These are phyloP conservation scores for Datura wrightii DNA, from an alignment of 257 asterid genomes.

Conservation along the genomic window DNA sequence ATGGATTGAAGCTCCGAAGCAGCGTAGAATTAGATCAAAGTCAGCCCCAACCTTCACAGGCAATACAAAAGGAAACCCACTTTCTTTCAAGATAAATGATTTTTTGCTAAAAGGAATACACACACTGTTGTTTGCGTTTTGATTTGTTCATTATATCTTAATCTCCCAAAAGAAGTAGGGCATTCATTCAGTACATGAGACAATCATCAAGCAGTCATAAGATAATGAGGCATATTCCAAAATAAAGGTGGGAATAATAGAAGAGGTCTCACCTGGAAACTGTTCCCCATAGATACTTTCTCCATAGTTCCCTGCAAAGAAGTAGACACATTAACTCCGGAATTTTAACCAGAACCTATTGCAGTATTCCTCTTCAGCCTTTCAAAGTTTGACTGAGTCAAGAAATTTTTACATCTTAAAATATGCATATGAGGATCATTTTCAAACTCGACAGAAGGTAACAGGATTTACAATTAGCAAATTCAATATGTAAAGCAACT, in stretches of 20 bases:
- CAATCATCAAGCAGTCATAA: slow-evolving; percentile 17
- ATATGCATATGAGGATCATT: not conserved
- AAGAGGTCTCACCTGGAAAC: slow-evolving; percentile 79
- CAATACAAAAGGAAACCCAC: slow-evolving; percentile 72
- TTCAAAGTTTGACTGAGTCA: not conserved
- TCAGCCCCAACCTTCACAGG: slow-evolving; percentile 95
- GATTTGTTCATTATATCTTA: slow-evolving; percentile 13
- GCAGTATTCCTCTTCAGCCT: not conserved
- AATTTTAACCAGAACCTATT: slow-evolving; percentile 14
- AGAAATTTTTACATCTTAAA: not conserved
- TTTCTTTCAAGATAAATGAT: slow-evolving; percentile 68
- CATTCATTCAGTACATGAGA: slow-evolving; percentile 28
- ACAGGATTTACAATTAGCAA: not conserved
- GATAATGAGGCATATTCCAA: not conserved
- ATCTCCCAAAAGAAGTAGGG: not conserved
- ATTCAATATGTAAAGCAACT: not conserved
- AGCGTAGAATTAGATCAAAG: slow-evolving; percentile 84
- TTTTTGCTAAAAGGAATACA: slow-evolving; percentile 49
- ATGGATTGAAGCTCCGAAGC: slow-evolving; percentile 91
- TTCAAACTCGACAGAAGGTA: not conserved
- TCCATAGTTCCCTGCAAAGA: slow-evolving; percentile 76
- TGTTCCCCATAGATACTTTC: slow-evolving; percentile 84
- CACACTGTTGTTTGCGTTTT: slow-evolving; percentile 34
- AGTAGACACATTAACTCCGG: slow-evolving; percentile 26
- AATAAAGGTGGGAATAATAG: slow-evolving; percentile 25